These are phyloP conservation scores for Gamsiella multidivaricata DNA, from an alignment of 192 early-diverging fungal genomes.

Conservation along the genomic window DNA sequence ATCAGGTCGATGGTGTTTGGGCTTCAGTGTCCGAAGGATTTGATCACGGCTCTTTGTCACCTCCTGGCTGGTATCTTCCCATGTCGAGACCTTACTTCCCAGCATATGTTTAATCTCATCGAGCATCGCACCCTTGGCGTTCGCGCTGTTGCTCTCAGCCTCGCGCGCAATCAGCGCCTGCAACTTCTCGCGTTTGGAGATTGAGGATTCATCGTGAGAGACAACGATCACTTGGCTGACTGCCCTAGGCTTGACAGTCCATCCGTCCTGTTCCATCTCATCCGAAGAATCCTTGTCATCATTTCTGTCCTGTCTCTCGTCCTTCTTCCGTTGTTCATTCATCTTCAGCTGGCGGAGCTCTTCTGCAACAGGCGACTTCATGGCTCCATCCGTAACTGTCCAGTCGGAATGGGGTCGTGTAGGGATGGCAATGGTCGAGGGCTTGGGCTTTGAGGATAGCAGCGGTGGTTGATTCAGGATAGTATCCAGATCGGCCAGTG, in stretches of 20 bases:
- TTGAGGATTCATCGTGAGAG: slow-evolving; percentile 55
- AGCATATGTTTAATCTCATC: slow-evolving; percentile 54
- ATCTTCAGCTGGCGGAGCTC: slow-evolving; percentile 25
- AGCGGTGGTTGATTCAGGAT: background rate
- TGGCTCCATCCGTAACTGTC: slow-evolving; percentile 26
- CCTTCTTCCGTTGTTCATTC: slow-evolving; percentile 30
- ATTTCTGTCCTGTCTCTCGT: slow-evolving; percentile 21
- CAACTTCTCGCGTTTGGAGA: slow-evolving; percentile 56
- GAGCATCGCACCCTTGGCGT: slow-evolving; percentile 62
- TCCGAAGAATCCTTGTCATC: slow-evolving; percentile 43
- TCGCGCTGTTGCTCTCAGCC: slow-evolving; percentile 61
- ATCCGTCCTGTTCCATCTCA: slow-evolving; percentile 55
- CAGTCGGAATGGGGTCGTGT: slow-evolving; percentile 20
- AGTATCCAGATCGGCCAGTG: slow-evolving; percentile 38
- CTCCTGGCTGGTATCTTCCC: slow-evolving; percentile 36
- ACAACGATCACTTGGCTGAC: slow-evolving; percentile 62
- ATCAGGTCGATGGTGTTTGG: slow-evolving; percentile 63
- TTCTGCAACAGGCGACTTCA: slow-evolving; percentile 35
- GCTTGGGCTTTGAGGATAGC: slow-evolving; percentile 4
- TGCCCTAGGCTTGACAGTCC: slow-evolving; percentile 58
- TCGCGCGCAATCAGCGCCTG: slow-evolving; percentile 60
- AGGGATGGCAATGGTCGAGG: slow-evolving; percentile 23
- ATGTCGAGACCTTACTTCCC: slow-evolving; percentile 49
- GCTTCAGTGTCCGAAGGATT: slow-evolving; percentile 59
- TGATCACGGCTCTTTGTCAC: slow-evolving; percentile 43